A percentile compares a stretch with the other conserved stretches of the same genome.
These are phyloP conservation scores for Lodderomyces oxycetoniae DNA, from an alignment of 1,139 yeast species.

Conservation along the genomic window DNA sequence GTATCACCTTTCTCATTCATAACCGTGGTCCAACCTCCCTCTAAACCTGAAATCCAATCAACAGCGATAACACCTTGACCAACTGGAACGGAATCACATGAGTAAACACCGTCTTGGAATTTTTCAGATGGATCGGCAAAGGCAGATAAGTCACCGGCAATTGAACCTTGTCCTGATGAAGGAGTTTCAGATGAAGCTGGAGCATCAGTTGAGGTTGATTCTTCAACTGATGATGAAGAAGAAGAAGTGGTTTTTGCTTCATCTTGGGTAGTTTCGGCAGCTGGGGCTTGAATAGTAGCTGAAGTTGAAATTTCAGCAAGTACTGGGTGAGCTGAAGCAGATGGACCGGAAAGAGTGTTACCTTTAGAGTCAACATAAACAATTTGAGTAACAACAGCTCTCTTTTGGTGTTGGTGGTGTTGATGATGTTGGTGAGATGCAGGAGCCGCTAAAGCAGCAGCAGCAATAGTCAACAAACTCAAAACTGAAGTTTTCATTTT, in stretches of 20 bases:
- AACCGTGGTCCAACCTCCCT: slow-evolving; percentile 72
- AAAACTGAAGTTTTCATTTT: slow-evolving; percentile 18
- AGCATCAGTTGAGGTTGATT: slow-evolving; percentile 14
- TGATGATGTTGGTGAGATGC: slow-evolving; percentile 32
- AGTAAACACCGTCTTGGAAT: slow-evolving; percentile 60
- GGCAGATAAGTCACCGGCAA: slow-evolving; percentile 53
- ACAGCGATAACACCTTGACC: slow-evolving; percentile 73
- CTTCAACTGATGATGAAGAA: slow-evolving; percentile 12
- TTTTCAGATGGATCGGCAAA: slow-evolving; percentile 48
- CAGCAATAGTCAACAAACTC: slow-evolving; percentile 19
- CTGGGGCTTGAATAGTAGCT: slow-evolving; percentile 6
- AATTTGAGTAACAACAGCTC: slow-evolving; percentile 77
- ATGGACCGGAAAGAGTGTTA: slow-evolving; percentile 29
- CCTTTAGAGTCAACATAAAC: slow-evolving; percentile 77
- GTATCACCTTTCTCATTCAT: slow-evolving; percentile 61
- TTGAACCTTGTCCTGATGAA: slow-evolving; percentile 22
- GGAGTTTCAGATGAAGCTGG: slow-evolving; percentile 15
- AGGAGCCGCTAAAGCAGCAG: slow-evolving; percentile 29
- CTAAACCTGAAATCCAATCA: slow-evolving; percentile 46
- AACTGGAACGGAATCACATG: slow-evolving; percentile 58
- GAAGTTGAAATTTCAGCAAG: slow-evolving; percentile 10
- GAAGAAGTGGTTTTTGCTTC: slow-evolving; percentile 21
- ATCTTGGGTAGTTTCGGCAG: slow-evolving; percentile 18
- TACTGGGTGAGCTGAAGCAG: slow-evolving; percentile 10
- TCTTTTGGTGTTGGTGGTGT: slow-evolving; percentile 46